phyloP scores from a whole-genome alignment of 2,329 filamentous ascomycete genomes.

The Cordyceps farinosa region DNA sequence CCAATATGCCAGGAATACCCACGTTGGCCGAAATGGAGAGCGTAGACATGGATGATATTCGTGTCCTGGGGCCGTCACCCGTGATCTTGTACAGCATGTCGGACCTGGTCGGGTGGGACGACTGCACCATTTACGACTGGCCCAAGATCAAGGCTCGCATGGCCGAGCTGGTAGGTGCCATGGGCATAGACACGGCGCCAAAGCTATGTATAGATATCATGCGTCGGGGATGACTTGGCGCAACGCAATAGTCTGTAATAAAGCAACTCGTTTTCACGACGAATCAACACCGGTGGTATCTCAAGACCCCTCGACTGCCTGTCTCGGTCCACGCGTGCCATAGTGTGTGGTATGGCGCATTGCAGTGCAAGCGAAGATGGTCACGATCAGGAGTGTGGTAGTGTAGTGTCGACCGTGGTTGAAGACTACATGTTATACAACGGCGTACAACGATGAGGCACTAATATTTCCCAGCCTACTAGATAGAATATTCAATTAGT shows the following conservation, averaged over 20 bases:
- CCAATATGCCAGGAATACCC: constrained; percentile 65
- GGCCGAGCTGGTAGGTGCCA: constrained; percentile 62
- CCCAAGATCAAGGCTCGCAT: constrained; percentile 58
- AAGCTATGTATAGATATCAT: constrained; percentile 57
- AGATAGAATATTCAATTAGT: no score
- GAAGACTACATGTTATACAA: no score
- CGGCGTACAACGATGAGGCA: no score
- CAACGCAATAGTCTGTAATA: not conserved
- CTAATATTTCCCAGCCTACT: no score
- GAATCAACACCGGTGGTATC: no score
- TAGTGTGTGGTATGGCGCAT: not conserved
- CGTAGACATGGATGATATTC: constrained; percentile 57
- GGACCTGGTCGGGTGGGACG: constrained; percentile 59
- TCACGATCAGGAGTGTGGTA: no score
- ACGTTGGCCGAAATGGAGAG: constrained; percentile 49
- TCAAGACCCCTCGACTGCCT: no score
- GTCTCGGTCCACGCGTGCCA: no score
- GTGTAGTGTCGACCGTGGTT: no score
- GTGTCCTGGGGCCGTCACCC: constrained; percentile 45
- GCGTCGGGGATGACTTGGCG: not conserved
- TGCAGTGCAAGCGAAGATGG: no score
- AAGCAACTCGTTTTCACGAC: no score
- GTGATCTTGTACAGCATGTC: constrained; percentile 40
- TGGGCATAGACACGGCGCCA: constrained; percentile 58
- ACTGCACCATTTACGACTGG: constrained; percentile 46